Evolutionary conservation across 2,329 filamentous ascomycete species (phyloP), one percentile per base, ranked within the genome.

Genomic region (Diplodia sapinea): DNA sequence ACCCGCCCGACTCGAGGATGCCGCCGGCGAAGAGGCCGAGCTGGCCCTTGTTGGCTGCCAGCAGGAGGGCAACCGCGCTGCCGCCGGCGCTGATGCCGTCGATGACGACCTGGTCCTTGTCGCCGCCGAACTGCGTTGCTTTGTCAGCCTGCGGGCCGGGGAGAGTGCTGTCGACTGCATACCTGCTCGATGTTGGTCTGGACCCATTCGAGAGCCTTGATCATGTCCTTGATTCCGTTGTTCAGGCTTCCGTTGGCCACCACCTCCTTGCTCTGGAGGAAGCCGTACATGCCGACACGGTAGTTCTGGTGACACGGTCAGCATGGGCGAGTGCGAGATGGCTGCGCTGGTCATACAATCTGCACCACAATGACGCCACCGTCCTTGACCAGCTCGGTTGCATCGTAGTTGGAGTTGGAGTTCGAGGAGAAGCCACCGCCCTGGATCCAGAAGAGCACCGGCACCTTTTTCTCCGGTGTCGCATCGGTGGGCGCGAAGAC

Each of bases 321-420:
- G 49, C 23, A 4, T 51, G 29, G 7, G 7, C 1, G 8, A 3
- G n/a, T 51, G 12, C 20, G 6, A 3, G 1, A 0, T 11, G 31
- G 6, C 11, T 8, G 29, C 3, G 12, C 6, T 15, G 4, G 4
- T 20, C 57, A 13, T 20, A 61, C 57, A 20, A 88, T 85, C 8
- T 77, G 76, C 4, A 89, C 87, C 3, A 87, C 81, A 0, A 89
- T 84, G 20, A 88, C 81, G 69, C 88, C 86, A 26, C 86, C 86
- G 59, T 86, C 81, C 2, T 85, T 86, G 0, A 84, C 86, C 3
- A 88, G 77, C 69, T 86, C 86, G 2, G 84, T 84, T 23, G 85
- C 84, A 69, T 89, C 86, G 1, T 73, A 74, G n/a, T 73, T 57
- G 5, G 71, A 43, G 49, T 76, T 74, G 36, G 71, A 75, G 1